phyloP scores from a whole-genome alignment of 129 eudicot species.

The Tagetes erecta region DNA sequence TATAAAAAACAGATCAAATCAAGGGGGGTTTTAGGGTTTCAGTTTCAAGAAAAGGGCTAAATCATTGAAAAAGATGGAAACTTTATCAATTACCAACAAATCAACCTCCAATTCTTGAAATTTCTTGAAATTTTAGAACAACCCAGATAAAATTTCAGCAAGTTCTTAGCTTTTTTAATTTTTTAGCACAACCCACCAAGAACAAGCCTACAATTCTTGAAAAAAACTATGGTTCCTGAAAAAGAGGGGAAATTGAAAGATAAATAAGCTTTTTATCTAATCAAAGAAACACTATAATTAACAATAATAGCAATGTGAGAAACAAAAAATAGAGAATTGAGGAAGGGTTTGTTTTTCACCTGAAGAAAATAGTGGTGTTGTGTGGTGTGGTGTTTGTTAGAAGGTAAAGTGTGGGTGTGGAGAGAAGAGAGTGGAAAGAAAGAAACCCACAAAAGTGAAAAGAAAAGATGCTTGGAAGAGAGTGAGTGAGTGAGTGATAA shows the following conservation, averaged over 20 bases:
- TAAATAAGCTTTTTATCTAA: slow-evolving; percentile 44
- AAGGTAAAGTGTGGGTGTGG: slow-evolving; percentile 37
- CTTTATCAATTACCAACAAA: slow-evolving; percentile 14
- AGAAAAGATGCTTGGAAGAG: slow-evolving; percentile 84
- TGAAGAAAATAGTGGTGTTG: slow-evolving; percentile 15
- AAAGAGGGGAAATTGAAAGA: slow-evolving; percentile 27
- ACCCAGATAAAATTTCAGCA: slow-evolving; percentile 38
- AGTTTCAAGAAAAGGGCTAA: slow-evolving; percentile 27
- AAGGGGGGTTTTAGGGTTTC: not conserved
- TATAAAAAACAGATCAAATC: slow-evolving; percentile 28
- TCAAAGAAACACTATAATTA: slow-evolving; percentile 42
- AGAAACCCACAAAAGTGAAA: slow-evolving; percentile 52
- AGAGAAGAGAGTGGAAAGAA: slow-evolving; percentile 33
- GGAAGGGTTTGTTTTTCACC: slow-evolving; percentile 38
- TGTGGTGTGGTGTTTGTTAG: not conserved
- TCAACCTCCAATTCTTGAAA: not conserved
- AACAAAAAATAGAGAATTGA: slow-evolving; percentile 26
- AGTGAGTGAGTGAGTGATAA: slow-evolving; percentile 59
- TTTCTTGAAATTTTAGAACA: slow-evolving; percentile 14
- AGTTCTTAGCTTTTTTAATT: not conserved
- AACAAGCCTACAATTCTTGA: slow-evolving; percentile 27
- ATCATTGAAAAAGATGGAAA: slow-evolving; percentile 31
- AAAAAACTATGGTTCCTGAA: slow-evolving; percentile 25
- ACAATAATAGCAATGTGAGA: slow-evolving; percentile 15
- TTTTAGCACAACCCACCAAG: slow-evolving; percentile 23